A percentile compares a stretch with the other conserved stretches of the same genome.
phyloP scores from a whole-genome alignment of 352 stramenopile genomes.

The Aphanomyces cochlioides region DNA sequence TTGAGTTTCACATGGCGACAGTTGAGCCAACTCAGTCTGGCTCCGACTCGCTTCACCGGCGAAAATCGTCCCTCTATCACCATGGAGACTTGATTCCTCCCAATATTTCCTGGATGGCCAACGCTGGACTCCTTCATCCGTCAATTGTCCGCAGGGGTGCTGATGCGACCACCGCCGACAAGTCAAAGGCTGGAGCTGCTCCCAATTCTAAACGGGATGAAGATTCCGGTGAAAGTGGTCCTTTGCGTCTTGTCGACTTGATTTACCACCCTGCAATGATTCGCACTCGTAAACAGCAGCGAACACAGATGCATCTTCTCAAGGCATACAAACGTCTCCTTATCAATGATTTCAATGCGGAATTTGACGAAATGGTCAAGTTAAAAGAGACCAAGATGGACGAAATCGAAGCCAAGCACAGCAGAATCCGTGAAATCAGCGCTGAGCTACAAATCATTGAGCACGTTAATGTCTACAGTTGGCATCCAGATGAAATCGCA shows the following conservation, averaged over 20 bases:
- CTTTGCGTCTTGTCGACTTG: constrained; percentile 61
- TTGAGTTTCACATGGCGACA: constrained; percentile 37
- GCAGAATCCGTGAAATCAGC: constrained; percentile 84
- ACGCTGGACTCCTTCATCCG: constrained; percentile 34
- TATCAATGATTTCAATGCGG: constrained; percentile 73
- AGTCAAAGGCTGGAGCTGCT: neutral
- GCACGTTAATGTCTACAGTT: constrained; percentile 37
- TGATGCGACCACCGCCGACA: constrained; percentile 3
- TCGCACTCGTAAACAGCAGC: constrained; percentile 74
- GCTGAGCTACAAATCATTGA: constrained; percentile 55
- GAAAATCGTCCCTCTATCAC: neutral
- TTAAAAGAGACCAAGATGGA: constrained; percentile 82
- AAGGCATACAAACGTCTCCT: constrained; percentile 64
- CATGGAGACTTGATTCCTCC: constrained; percentile 29
- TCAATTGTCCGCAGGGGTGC: constrained; percentile 25
- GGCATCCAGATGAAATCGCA: constrained; percentile 55
- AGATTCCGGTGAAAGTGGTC: neutral
- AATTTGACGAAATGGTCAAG: constrained; percentile 69
- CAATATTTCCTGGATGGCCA: constrained; percentile 39
- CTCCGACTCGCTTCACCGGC: constrained; percentile 7
- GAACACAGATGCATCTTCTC: constrained; percentile 84
- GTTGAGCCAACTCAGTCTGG: neutral
- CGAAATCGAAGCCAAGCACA: constrained; percentile 86
- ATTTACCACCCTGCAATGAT: constrained; percentile 87
- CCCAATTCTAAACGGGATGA: neutral